phyloP scores from a whole-genome alignment of 306 rosid genomes.

The Gleditsia sinensis region DNA sequence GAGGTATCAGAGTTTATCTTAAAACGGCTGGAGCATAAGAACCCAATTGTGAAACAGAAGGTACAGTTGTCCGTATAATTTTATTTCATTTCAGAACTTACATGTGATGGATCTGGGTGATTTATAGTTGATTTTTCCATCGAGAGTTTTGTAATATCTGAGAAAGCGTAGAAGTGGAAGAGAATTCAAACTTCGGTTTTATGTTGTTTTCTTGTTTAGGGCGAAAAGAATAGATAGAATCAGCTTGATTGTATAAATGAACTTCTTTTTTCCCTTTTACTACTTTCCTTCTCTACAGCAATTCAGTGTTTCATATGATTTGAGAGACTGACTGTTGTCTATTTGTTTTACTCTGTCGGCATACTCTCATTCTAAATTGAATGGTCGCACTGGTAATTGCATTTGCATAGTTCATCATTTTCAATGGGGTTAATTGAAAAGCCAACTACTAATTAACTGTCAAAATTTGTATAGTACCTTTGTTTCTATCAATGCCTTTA shows the following conservation, averaged over 20 bases:
- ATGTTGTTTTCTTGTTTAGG: neutral
- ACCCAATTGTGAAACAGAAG: neutral
- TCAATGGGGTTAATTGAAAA: neutral
- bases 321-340: neutral
- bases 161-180: neutral
- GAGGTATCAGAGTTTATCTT: conserved; percentile 82
- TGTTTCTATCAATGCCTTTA: neutral
- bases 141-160: too few species aligned
- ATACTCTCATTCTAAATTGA: neutral
- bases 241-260: neutral
- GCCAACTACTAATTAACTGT: neutral
- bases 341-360: neutral
- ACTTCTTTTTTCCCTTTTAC: neutral
- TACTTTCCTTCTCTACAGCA: neutral
- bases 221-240: neutral
- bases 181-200: neutral
- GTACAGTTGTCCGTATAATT: neutral
- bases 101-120: conserved; percentile 19
- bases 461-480: neutral
- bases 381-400: neutral
- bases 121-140: too few species aligned
- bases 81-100: neutral
- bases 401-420: neutral
- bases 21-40: conserved; percentile 52
- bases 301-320: neutral